phyloP scores from a whole-genome alignment of 2,329 filamentous ascomycete genomes.

The Diaporthe sp. region DNA sequence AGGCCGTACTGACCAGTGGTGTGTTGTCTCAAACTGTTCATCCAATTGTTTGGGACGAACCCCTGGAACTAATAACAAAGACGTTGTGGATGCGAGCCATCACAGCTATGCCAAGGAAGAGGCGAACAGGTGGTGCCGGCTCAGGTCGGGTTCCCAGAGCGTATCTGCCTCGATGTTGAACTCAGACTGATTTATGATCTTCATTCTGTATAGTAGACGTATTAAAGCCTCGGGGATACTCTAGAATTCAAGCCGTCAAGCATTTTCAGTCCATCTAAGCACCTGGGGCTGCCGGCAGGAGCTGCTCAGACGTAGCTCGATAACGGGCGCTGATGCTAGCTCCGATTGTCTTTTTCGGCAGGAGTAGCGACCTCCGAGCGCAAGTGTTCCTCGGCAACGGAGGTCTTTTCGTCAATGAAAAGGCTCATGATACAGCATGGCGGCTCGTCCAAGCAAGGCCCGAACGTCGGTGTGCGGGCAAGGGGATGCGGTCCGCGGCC shows the following conservation, averaged over 20 bases:
- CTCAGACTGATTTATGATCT: background rate
- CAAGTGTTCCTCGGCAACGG: slow-evolving; percentile 8
- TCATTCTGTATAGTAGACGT: background rate
- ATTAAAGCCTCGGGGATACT: background rate
- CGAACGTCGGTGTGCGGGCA: too few species aligned
- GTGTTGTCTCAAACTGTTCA: slow-evolving; percentile 3
- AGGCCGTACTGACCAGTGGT: background rate
- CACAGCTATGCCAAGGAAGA: background rate
- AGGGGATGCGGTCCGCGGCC: slow-evolving; percentile 6
- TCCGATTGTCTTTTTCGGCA: background rate
- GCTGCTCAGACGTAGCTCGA: background rate
- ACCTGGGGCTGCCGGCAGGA: background rate
- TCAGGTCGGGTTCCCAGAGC: background rate
- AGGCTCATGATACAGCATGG: slow-evolving; percentile 15
- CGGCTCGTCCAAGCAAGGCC: slow-evolving; percentile 9
- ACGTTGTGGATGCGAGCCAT: background rate
- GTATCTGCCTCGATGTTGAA: background rate
- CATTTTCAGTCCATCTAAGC: background rate
- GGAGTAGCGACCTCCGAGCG: background rate
- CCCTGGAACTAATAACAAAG: slow-evolving; percentile 13
- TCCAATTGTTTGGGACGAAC: slow-evolving; percentile 15
- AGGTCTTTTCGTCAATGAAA: background rate
- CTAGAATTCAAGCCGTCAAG: too few species aligned
- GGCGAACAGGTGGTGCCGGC: background rate
- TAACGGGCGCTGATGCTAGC: background rate